Percentiles rank a stretch among this genome's conserved stretches.
phyloP scores from a whole-genome alignment of 768 basidiomycete genomes.

The Calocybe gangraenosa region DNA sequence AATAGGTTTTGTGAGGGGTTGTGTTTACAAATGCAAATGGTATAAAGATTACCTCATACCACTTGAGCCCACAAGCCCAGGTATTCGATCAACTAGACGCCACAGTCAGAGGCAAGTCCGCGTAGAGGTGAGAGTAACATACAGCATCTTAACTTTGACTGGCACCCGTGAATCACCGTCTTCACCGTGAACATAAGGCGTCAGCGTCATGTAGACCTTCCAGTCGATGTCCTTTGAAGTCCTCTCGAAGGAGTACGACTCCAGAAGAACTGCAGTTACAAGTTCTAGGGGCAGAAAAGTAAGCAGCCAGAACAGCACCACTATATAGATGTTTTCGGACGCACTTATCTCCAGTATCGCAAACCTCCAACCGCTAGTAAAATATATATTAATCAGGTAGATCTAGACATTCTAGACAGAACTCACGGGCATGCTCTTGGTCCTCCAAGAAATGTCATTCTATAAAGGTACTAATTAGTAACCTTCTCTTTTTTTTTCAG shows the following conservation, averaged over 20 bases:
- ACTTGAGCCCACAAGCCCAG: too few relatives aligned
- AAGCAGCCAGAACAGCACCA: not conserved
- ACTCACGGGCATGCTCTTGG: too few relatives aligned
- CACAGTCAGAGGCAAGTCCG: too few relatives aligned
- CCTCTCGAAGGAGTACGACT: slow-evolving; percentile 18
- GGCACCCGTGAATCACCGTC: slow-evolving; percentile 13
- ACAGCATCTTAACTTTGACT: slow-evolving; percentile 12
- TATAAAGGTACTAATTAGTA: too few relatives aligned
- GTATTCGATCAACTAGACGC: too few relatives aligned
- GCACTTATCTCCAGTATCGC: slow-evolving; percentile 34
- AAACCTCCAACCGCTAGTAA: slow-evolving; percentile 31
- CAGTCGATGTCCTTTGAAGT: slow-evolving; percentile 20
- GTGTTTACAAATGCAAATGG: too few relatives aligned
- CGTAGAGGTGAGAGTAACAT: slow-evolving; percentile 17
- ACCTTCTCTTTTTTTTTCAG: not conserved
- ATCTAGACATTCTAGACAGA: slow-evolving; percentile 1
- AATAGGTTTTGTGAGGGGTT: too few relatives aligned
- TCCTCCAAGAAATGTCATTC: too few relatives aligned
- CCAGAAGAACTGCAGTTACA: slow-evolving; percentile 20
- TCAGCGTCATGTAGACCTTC: slow-evolving; percentile 21
- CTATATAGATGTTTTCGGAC: slow-evolving; percentile 7
- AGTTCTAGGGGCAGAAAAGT: slow-evolving; percentile 18
- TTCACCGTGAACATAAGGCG: slow-evolving; percentile 19
- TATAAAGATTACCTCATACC: too few relatives aligned
- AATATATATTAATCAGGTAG: slow-evolving; percentile 23